A percentile compares a stretch with the other conserved stretches of the same genome.
These are phyloP conservation scores for Phalaenopsis equestris DNA, from an alignment of 106 monocot genomes.

Conservation along the genomic window DNA sequence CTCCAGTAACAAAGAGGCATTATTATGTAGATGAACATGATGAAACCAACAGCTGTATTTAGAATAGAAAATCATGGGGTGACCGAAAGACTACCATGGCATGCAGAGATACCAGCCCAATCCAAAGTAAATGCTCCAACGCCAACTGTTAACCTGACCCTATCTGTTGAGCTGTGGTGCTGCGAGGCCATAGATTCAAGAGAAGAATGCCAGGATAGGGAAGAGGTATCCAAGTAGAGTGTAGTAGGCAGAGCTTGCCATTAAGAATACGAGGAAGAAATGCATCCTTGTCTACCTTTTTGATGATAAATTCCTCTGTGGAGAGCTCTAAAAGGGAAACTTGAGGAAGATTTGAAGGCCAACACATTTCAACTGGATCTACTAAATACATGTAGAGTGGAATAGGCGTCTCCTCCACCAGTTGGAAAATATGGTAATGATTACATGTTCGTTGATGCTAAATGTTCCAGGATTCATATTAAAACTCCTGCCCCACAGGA, in stretches of 20 bases:
- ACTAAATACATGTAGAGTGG: slow-evolving; percentile 82
- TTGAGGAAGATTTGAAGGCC: slow-evolving; percentile 91
- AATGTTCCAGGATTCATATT: slow-evolving; percentile 83
- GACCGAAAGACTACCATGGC: slow-evolving; percentile 81
- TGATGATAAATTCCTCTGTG: slow-evolving; percentile 47
- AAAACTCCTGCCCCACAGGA: slow-evolving; percentile 29
- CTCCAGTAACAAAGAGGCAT: slow-evolving; percentile 86
- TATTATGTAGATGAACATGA: slow-evolving; percentile 87
- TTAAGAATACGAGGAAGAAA: slow-evolving; percentile 66
- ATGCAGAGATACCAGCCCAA: slow-evolving; percentile 88
- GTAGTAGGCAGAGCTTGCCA: slow-evolving; percentile 74
- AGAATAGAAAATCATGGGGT: slow-evolving; percentile 78
- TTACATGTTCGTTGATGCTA: slow-evolving; percentile 92
- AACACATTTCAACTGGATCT: slow-evolving; percentile 87
- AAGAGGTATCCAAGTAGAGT: slow-evolving; percentile 75
- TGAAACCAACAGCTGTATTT: slow-evolving; percentile 63
- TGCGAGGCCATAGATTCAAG: slow-evolving; percentile 86
- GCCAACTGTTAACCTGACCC: slow-evolving; percentile 83
- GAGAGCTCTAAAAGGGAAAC: slow-evolving; percentile 93
- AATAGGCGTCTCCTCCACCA: slow-evolving; percentile 88
- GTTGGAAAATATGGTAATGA: slow-evolving; percentile 86
- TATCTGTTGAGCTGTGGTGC: slow-evolving; percentile 80
- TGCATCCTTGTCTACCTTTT: slow-evolving; percentile 68
- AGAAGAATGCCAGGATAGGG: slow-evolving; percentile 84
- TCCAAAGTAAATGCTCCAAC: slow-evolving; percentile 82